Conservation (phyloP, 2,329 filamentous ascomycete genomes). For the Diaporthe destruens region DNA sequence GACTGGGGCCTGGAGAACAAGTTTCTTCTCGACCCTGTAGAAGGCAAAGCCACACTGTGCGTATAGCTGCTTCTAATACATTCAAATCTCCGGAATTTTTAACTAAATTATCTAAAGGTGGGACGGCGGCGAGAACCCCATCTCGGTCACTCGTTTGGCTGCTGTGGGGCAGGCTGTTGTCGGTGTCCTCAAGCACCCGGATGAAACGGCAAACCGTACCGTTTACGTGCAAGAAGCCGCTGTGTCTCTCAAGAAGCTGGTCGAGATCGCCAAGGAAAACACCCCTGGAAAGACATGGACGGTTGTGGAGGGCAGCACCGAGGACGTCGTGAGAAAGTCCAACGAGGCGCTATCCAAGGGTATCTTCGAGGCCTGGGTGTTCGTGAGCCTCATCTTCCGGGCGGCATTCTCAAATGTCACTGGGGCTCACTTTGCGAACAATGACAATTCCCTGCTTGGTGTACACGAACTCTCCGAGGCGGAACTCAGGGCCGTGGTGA, state of each 20-base stretch:
- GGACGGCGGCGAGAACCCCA: slow-evolving; percentile 62
- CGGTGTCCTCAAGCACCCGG: slow-evolving; percentile 60
- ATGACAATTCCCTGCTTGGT: slow-evolving; percentile 37
- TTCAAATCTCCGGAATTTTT: too few species aligned
- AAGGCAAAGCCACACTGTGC: slow-evolving; percentile 56
- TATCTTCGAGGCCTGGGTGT: not conserved
- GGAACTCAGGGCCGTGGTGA: slow-evolving; percentile 32
- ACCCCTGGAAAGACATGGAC: slow-evolving; percentile 35
- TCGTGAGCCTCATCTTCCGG: slow-evolving; percentile 19
- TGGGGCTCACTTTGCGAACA: slow-evolving; percentile 20
- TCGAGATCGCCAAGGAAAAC: slow-evolving; percentile 27
- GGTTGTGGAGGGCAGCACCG: slow-evolving; percentile 14
- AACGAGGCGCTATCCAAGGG: slow-evolving; percentile 25
- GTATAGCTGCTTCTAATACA: too few species aligned
- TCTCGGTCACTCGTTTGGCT: slow-evolving; percentile 62
- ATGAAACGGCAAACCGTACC: slow-evolving; percentile 65
- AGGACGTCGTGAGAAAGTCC: slow-evolving; percentile 24
- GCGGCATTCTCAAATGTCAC: slow-evolving; percentile 13
- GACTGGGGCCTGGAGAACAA: slow-evolving; percentile 64
- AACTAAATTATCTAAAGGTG: too few species aligned
- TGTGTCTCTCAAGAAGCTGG: slow-evolving; percentile 33
- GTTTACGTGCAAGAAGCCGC: slow-evolving; percentile 58
- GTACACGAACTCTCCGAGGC: slow-evolving; percentile 20
- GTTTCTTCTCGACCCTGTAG: slow-evolving; percentile 60
- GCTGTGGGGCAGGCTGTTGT: slow-evolving; percentile 62